Base-by-base conservation (phyloP, 257 asterid species). In the Solanum tacnaense region DNA sequence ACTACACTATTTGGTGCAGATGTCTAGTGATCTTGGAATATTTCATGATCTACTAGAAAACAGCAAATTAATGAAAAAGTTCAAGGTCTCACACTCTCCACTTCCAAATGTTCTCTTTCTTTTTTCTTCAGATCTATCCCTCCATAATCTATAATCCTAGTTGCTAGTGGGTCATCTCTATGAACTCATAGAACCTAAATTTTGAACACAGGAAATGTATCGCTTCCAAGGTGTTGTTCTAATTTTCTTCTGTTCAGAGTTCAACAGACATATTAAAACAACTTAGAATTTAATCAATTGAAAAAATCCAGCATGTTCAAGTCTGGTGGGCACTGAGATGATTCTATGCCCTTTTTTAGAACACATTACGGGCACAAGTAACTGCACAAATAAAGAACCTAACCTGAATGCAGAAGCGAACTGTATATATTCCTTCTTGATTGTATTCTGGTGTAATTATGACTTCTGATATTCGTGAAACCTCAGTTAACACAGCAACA, bases 351-450 rank as follows among this genome's bases (percentile, higher is more conserved):
- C 4, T 18, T 56, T 56, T 18, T n/a, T 29, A 31, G 27, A 46
- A 81, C 68, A 29, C 68, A 79, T 18, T 29, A 36, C 85, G 7
- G 82, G 85, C 68, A 81, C 39, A 29, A 44, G 39, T 79, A 79
- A 79, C 36, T 44, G 65, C 31, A 79, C 85, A 79, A 44, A 79
- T 79, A 79, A 79, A 44, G 67, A 13, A 79, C 82, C 89, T 88
- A 72, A 95, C 99, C 98, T 97, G 99, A 92, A 97, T 97, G 92
- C 99, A 97, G 88, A 97, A 97, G 31, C 99, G 99, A 89, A 97
- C 97, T 62, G 99, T 97, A 85, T 97, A 97, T 39, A 97, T 93
- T 88, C 99, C 99, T 94, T 95, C 99, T 60, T 93, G 98, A 31
- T 96, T 97, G 88, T 92, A 97, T 44, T 94, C 98, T 31, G 99